Base-by-base conservation (phyloP, 495 filamentous ascomycete species). In the Penicillium longicatenatum region DNA sequence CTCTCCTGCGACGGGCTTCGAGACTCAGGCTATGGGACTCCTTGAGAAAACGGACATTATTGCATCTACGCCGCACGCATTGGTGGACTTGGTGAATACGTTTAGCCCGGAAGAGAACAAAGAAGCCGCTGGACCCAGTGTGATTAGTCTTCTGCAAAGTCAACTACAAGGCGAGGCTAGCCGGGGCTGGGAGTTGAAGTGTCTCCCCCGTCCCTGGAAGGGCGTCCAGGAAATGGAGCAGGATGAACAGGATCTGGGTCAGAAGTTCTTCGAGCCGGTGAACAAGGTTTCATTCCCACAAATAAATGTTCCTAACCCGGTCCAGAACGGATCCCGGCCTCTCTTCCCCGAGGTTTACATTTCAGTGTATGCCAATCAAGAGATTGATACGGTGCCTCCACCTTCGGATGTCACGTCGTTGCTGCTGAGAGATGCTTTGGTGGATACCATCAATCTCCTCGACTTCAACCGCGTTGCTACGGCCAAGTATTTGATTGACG, bases 41-140 rank as follows among this genome's bases (percentile, higher is more conserved):
- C 83, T 99, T 61, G 88, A 92, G 43, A 96, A 93, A 72, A 97
- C 95, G 8, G 91, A 92, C 56, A 89, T 96, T 62, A 92, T 97
- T 64, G 91, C 92, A 1, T 87, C 85, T 8, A 89, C 91, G 52
- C 89, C 89, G 7, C 91, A 95, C 63, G 79, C 88, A 1, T 79
- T 97, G 30, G 91, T 96, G 62, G 80, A 87, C 6, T 72, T 97
- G 45, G 89, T 97, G 31, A 88, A 96, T 58, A 89, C 92, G 8
- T 97, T 92, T 62, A 83, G 85, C 45, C 76, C 76, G 8, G 78
- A 75, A n/a, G 77, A 79, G 22, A 79, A 81, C 11, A 80, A 78
- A 39, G 70, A 77, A 11, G 69, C 76, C 37, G 69, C 77, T 35
- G 79, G 81, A 17, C 84, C 86, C 57, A 94, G 90, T 70, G 65